Conservation (phyloP, 2,329 filamentous ascomycete genomes). For the Amesomyces nigricolor region DNA sequence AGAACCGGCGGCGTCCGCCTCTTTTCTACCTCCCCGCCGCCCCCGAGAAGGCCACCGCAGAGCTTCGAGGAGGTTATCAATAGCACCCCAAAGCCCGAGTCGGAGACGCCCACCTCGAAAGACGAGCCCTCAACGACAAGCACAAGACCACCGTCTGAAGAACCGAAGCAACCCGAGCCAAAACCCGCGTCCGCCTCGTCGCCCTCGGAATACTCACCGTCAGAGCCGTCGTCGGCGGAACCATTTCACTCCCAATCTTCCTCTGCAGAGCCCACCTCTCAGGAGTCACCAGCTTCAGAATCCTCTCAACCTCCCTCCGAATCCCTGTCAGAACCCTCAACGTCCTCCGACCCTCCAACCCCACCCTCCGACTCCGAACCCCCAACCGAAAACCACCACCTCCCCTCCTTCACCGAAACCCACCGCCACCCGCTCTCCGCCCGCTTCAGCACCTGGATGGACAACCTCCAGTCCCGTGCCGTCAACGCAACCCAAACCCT, state of each 20-base stretch:
- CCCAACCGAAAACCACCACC: constrained; percentile 19
- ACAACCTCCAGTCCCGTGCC: constrained; percentile 78
- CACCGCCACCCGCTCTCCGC: constrained; percentile 40
- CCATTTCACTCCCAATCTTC: neutral
- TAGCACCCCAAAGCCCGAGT: neutral
- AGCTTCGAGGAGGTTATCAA: neutral
- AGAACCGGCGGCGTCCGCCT: constrained; percentile 23
- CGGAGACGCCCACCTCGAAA: neutral
- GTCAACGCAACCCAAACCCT: constrained; percentile 81
- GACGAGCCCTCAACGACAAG: neutral
- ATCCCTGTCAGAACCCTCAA: neutral
- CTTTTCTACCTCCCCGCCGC: constrained; percentile 30
- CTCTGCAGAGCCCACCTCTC: constrained; percentile 11
- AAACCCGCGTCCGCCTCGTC: neutral
- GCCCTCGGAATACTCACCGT: neutral
- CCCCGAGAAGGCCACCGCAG: constrained; percentile 14
- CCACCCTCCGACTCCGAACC: neutral
- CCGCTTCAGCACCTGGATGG: constrained; percentile 69
- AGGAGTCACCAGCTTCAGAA: neutral
- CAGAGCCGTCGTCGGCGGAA: too few relatives aligned
- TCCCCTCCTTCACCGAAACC: constrained; percentile 43
- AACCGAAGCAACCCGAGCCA: neutral
- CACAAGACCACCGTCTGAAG: neutral
- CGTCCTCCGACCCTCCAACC: constrained; percentile 8
- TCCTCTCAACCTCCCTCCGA: too few relatives aligned